Evolutionary conservation across 768 basidiomycete species (phyloP).

Genomic region (Lentinula lateritia): DNA sequence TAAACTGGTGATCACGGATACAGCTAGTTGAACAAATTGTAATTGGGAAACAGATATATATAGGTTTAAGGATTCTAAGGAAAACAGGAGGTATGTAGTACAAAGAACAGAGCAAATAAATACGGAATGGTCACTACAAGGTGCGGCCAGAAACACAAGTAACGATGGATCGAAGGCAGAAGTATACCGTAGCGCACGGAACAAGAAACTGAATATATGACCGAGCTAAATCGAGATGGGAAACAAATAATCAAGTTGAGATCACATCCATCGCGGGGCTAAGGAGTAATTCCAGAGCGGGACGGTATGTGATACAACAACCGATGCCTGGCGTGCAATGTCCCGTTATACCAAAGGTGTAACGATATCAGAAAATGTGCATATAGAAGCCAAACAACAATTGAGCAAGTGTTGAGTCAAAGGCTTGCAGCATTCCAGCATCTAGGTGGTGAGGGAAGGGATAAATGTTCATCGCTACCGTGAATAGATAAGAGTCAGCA

Average conservation of each 20-base stretch:
- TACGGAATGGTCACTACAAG: too few species aligned
- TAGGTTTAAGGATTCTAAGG: too few species aligned
- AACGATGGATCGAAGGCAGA: too few species aligned
- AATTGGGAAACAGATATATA: neutral
- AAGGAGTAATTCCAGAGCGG: conserved; percentile 43
- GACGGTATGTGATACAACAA: conserved; percentile 63
- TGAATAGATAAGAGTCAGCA: neutral
- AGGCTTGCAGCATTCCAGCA: conserved; percentile 8
- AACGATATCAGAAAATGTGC: conserved; percentile 18
- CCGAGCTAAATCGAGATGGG: too few species aligned
- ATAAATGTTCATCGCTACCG: neutral
- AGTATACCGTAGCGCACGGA: too few species aligned
- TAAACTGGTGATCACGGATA: too few species aligned
- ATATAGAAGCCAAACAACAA: conserved; percentile 18
- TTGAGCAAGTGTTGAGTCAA: conserved; percentile 24
- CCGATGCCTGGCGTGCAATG: conserved; percentile 41
- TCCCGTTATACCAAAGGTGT: conserved; percentile 6
- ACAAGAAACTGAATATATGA: too few species aligned
- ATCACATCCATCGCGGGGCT: conserved; percentile 65
- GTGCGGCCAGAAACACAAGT: too few species aligned
- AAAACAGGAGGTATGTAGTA: neutral
- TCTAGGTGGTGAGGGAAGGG: neutral
- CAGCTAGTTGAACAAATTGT: too few species aligned
- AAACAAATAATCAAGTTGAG: conserved; percentile 34
- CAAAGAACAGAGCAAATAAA: neutral